phyloP scores from a whole-genome alignment of 106 monocot genomes.

The Narthecium ossifragum region DNA sequence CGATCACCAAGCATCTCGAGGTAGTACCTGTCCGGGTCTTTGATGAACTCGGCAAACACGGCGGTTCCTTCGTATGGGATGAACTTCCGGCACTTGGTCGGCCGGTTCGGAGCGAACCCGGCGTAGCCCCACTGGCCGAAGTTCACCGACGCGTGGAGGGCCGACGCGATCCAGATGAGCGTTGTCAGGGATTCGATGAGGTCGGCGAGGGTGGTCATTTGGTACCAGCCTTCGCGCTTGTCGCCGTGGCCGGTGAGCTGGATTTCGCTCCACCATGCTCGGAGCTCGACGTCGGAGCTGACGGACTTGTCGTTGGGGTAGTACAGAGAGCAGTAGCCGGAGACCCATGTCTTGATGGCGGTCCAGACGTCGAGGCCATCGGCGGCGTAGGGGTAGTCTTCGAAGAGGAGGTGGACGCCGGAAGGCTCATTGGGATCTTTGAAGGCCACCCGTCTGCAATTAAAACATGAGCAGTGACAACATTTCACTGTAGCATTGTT shows the following conservation, averaged over 20 bases:
- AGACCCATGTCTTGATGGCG: constrained; percentile 49
- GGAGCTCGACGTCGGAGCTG: constrained; percentile 35
- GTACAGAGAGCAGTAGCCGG: constrained; percentile 34
- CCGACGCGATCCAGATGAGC: constrained; percentile 63
- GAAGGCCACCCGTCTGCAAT: constrained; percentile 38
- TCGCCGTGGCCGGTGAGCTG: constrained; percentile 52
- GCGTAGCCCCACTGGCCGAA: constrained; percentile 72
- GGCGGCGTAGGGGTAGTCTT: constrained; percentile 62
- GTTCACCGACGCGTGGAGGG: constrained; percentile 65
- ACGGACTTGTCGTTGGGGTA: constrained; percentile 30
- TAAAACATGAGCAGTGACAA: too few relatives aligned
- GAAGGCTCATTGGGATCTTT: constrained; percentile 16
- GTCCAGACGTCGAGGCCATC: constrained; percentile 63
- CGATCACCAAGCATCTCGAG: constrained; percentile 38
- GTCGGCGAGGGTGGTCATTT: constrained; percentile 19
- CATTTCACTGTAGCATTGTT: too few relatives aligned
- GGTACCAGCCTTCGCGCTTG: constrained; percentile 25
- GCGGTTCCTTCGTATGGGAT: constrained; percentile 32
- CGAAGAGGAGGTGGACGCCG: constrained; percentile 35
- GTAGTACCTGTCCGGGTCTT: constrained; percentile 40
- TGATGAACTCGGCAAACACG: constrained; percentile 31
- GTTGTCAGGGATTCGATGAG: constrained; percentile 32
- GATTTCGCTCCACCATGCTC: constrained; percentile 57
- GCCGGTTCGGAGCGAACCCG: constrained; percentile 55
- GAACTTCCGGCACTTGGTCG: constrained; percentile 39